Evolutionary conservation across 164 flowering plant genomes (phyloP).

Genomic region (Kingdonia uniflora): DNA sequence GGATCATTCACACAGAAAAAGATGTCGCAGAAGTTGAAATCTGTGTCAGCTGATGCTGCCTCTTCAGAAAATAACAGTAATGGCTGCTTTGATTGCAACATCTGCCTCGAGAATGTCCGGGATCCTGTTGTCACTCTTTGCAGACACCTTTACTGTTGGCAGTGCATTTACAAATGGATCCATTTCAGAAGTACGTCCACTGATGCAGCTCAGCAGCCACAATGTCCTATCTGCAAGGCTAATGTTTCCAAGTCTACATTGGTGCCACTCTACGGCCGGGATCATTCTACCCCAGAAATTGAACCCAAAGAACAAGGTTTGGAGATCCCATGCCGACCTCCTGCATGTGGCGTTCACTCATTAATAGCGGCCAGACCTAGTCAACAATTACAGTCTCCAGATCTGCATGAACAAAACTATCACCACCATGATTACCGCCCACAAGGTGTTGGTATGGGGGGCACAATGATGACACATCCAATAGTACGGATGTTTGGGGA

Average conservation of each 20-base stretch:
- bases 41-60: slow-evolving; percentile 15
- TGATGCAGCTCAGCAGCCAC: slow-evolving; percentile 17
- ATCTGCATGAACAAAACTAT: neutral
- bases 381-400: no score
- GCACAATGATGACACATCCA: neutral
- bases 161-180: slow-evolving; percentile 84
- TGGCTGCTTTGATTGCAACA: slow-evolving; percentile 70
- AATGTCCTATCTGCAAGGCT: slow-evolving; percentile 74
- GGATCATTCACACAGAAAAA: slow-evolving; percentile 13
- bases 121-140: slow-evolving; percentile 87
- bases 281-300: slow-evolving; percentile 14
- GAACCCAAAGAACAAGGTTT: slow-evolving; percentile 17
- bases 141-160: slow-evolving; percentile 92
- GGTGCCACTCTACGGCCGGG: slow-evolving; percentile 72
- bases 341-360: slow-evolving; percentile 16
- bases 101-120: slow-evolving; percentile 62
- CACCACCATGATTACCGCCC: slow-evolving; percentile 21
- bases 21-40: slow-evolving; percentile 19
- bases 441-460: neutral
- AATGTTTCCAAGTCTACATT: slow-evolving; percentile 31
- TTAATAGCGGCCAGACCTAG: slow-evolving; percentile 12
- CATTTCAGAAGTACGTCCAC: slow-evolving; percentile 33
- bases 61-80: slow-evolving; percentile 17
- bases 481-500: slow-evolving; percentile 42
- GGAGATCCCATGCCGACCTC: slow-evolving; percentile 43